Base-by-base conservation (phyloP, 768 basidiomycete species). In the Tephrocybe rancida region DNA sequence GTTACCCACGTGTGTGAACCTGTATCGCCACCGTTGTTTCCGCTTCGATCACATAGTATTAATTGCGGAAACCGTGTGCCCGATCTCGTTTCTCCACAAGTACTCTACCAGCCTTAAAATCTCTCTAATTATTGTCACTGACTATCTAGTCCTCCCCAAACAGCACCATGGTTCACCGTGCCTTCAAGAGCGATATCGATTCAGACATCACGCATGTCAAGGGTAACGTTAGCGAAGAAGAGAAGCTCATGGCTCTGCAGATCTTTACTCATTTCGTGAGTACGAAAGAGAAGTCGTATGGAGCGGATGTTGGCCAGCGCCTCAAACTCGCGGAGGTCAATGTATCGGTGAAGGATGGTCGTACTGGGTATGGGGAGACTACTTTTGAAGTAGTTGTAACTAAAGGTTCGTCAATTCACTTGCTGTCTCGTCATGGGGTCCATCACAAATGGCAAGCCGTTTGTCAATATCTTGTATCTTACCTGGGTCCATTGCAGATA, bases 211-310 rank as follows among this genome's bases (percentile, higher is more conserved):
- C 69, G 3, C 42, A 62, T 16, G 71, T 80, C 46, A 63, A 61
- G 41, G 78, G 79, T 13, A 81, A 80, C 55, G 63, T 75, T 25
- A 62, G 72, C 8, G 67, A 68, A 22, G 70, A 73, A 8, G 63
- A 71, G 29, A 80, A 79, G 54, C 66, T 67, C 26, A 55, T 67
- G 1, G 66, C 67, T 42, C 56, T 67, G 25, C 63, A 63, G 19
- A 55, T 74, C 11, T 71, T 79, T 45, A 59, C 61, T 9, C 67
- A 70, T 57, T 78, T 79, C 44, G 64, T 75, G 37, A 69, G 71
- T 61, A 67, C 64, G 1, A 57, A 55, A 43, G 70, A 66, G 0
- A 64, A 64, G 13, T 70, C 72, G 16, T 79, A 73, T 43, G 71
- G 73, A 6, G 70, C 70, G 5, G 61, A 65, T 10, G 60, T 78